A percentile compares a stretch with the other conserved stretches of the same genome.
These are phyloP conservation scores for Myriangium duriaei DNA, from an alignment of 2,329 filamentous ascomycete genomes.

Conservation along the genomic window DNA sequence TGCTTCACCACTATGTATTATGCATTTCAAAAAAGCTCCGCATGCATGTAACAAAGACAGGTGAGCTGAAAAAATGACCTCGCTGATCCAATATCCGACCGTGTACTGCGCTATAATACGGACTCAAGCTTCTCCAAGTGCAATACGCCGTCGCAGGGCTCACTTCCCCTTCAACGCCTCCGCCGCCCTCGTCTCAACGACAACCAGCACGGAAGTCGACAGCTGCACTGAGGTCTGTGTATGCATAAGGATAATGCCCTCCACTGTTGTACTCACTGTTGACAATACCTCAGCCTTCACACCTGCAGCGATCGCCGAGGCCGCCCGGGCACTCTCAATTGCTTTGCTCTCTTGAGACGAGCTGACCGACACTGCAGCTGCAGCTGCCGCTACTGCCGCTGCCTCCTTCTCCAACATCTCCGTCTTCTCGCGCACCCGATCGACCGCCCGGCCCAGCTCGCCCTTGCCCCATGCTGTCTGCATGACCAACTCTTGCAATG, in stretches of 20 bases:
- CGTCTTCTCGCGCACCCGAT: slow-evolving; percentile 18
- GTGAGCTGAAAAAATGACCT: too few species aligned
- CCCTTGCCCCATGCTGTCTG: slow-evolving; percentile 21
- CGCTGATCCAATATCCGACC: too few species aligned
- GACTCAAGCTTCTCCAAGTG: too few species aligned
- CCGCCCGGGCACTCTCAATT: slow-evolving; percentile 3
- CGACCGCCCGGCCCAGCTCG: slow-evolving; percentile 19
- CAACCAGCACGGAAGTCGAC: slow-evolving; percentile 4
- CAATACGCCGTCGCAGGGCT: too few species aligned
- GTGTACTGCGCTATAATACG: too few species aligned
- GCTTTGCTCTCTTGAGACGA: slow-evolving; percentile 5
- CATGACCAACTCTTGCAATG: slow-evolving; percentile 21
- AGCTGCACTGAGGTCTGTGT: slow-evolving; percentile 3
- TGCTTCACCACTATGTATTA: too few species aligned
- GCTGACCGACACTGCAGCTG: slow-evolving; percentile 2
- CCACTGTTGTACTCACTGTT: neutral
- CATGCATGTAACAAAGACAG: too few species aligned
- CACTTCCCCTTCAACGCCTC: too few species aligned
- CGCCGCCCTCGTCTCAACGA: slow-evolving; percentile 5
- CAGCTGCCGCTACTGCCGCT: slow-evolving; percentile 1
- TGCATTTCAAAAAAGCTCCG: too few species aligned
- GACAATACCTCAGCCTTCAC: neutral
- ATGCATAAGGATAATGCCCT: slow-evolving; percentile 4
- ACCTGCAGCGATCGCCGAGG: slow-evolving; percentile 1
- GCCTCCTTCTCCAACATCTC: slow-evolving; percentile 12